phyloP scores from a whole-genome alignment of 1,139 yeast species.

The Yamadazyma siamensis region DNA sequence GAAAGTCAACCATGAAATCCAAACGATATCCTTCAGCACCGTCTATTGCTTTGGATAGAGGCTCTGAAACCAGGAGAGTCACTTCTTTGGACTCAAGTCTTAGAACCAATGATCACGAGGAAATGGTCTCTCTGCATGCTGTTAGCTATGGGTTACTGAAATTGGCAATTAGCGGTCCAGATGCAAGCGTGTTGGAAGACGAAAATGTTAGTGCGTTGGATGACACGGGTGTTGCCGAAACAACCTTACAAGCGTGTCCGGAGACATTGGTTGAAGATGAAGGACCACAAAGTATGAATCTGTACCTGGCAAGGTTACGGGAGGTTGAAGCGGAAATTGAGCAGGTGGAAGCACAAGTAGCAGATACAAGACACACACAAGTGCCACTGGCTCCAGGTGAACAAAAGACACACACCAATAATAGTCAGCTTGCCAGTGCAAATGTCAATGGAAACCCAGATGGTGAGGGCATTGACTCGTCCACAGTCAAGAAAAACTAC shows the following conservation, averaged over 20 bases:
- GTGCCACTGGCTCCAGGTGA: no score
- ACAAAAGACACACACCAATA: no score
- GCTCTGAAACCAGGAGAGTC: slow-evolving; percentile 14
- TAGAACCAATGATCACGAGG: slow-evolving; percentile 14
- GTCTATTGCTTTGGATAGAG: slow-evolving; percentile 6
- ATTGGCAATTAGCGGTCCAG: slow-evolving; percentile 10
- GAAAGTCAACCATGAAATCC: slow-evolving; percentile 33
- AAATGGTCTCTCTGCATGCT: slow-evolving; percentile 5
- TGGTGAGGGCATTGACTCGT: background rate
- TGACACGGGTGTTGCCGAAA: no score
- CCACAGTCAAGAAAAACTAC: background rate
- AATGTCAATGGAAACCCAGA: no score
- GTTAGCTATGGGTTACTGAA: slow-evolving; percentile 15
- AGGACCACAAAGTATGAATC: background rate
- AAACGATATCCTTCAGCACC: slow-evolving; percentile 41
- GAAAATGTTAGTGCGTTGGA: no score
- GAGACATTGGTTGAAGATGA: slow-evolving; percentile 7
- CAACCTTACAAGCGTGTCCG: no score
- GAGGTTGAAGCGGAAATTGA: slow-evolving; percentile 4
- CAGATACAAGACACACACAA: no score
- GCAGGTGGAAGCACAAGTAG: background rate
- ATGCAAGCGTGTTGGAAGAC: slow-evolving; percentile 5
- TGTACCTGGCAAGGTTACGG: no score
- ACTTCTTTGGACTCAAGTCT: slow-evolving; percentile 26
- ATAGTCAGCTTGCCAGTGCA: background rate